Evolutionary conservation across 179 eudicot genomes (phyloP), one percentile per base, ranked within the genome.

Genomic region (Silene noctiflora): DNA sequence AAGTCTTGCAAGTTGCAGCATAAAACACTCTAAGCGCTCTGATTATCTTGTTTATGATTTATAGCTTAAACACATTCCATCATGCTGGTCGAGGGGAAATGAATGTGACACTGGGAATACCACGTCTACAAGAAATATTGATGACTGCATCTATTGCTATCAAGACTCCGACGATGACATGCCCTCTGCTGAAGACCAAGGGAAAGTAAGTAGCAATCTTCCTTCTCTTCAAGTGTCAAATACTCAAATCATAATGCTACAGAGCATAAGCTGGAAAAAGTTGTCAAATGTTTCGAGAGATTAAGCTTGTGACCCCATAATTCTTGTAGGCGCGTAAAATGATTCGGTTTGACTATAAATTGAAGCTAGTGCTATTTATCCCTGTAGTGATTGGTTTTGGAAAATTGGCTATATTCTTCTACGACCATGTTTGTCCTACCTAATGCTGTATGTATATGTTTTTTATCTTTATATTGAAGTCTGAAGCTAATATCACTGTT

Each of bases 21-120:
- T 42, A 42, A 39, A 42, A 42, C 48, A 42, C 48, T 42, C 1
- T 20, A 42, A 44, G 68, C 46, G 46, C 53, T 22, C 73, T 73
- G 61, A 42, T 67, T 63, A 12, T 17, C 24, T 65, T 77, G 67
- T 44, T 11, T 25, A n/a, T 67, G 48, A 66, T 75, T 56, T 39
- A 80, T 89, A 96, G 99, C 81, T 84, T 96, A 55, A 96, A 96
- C 82, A 96, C 98, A 20, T 96, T 96, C 84, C 99, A 96, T 90
- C 99, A 89, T 73, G 99, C 99, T 71, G 99, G 99, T 35, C 94
- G 99, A 76, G 99, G 98, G 60, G 99, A 96, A 80, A 93, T 96
- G 99, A 96, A 96, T 79, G 99, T 96, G 76, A 96, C 99, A 22
- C 87, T 96, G 55, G 99, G 99, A 67, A 96, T 96, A 79, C 99